These are phyloP conservation scores for Mycena chlorophos DNA, from an alignment of 768 basidiomycete species.

Conservation along the genomic window DNA sequence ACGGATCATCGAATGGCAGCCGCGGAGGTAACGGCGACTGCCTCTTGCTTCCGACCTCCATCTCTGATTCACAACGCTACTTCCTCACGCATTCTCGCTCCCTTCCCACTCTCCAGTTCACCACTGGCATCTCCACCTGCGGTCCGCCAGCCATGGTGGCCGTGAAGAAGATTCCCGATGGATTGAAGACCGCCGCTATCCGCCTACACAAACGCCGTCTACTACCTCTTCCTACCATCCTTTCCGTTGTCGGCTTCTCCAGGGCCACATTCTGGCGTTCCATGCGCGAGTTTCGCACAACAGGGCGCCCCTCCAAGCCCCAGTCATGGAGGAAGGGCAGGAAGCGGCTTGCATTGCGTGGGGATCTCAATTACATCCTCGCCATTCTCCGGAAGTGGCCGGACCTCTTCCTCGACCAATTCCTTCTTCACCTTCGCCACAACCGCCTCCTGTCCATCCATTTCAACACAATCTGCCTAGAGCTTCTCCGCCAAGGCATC, in stretches of 20 bases:
- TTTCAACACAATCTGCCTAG: conserved; percentile 30
- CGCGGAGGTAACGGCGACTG: too few relatives aligned
- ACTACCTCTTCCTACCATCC: conserved; percentile 24
- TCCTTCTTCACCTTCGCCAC: conserved; percentile 24
- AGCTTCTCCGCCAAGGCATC: conserved; percentile 27
- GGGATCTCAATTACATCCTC: conserved; percentile 29
- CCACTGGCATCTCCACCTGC: background rate
- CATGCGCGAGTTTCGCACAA: conserved; percentile 13
- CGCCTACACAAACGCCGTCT: conserved; percentile 23
- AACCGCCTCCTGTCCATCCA: conserved; percentile 35
- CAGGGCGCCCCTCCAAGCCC: conserved; percentile 16
- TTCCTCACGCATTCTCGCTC: background rate
- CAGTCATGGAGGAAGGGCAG: background rate
- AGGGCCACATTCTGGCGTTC: conserved; percentile 26
- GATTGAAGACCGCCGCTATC: conserved; percentile 26
- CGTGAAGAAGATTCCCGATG: conserved; percentile 18
- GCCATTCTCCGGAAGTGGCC: conserved; percentile 20
- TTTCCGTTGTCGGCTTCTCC: conserved; percentile 25
- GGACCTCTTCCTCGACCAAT: conserved; percentile 36
- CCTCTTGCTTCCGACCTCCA: too few relatives aligned
- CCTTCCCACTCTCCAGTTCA: background rate
- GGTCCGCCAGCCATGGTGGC: background rate
- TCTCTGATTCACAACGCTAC: background rate
- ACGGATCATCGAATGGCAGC: too few relatives aligned
- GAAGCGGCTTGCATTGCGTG: conserved; percentile 16